phyloP scores from a whole-genome alignment of 768 basidiomycete species.

The Boletus pseudopeckii region DNA sequence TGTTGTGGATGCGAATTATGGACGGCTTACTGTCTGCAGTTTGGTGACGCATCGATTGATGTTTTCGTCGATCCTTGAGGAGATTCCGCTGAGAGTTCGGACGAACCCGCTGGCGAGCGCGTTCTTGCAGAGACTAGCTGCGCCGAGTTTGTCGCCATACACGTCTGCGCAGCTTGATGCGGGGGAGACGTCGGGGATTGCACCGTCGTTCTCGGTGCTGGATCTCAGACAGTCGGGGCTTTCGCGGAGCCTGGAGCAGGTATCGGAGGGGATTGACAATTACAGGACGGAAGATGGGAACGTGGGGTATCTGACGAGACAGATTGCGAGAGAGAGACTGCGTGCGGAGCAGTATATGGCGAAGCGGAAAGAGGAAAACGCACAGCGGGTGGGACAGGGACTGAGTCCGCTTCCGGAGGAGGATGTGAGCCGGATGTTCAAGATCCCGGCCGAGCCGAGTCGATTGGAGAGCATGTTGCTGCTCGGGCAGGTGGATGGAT shows the following conservation, averaged over 20 bases:
- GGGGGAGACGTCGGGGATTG: conserved; percentile 41
- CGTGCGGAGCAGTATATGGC: conserved; percentile 75
- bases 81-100: conserved; percentile 81
- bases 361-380: conserved; percentile 90
- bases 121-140: conserved; percentile 65
- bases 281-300: conserved; percentile 92
- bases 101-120: conserved; percentile 77
- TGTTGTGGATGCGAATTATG: background rate
- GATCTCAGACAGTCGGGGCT: conserved; percentile 68
- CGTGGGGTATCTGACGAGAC: conserved; percentile 81
- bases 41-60: conserved; percentile 77
- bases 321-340: conserved; percentile 81
- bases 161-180: conserved; percentile 39
- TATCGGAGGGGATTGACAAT: conserved; percentile 79
- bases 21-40: conserved; percentile 39
- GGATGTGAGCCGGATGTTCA: conserved; percentile 79
- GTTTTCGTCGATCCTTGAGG: conserved; percentile 81
- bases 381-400: conserved; percentile 72
- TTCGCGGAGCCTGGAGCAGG: conserved; percentile 75
- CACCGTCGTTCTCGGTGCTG: conserved; percentile 63
- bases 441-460: conserved; percentile 84
- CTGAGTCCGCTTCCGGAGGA: conserved; percentile 85
- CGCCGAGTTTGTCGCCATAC: conserved; percentile 37
- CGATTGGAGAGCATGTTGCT: conserved; percentile 83
- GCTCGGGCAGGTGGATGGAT: conserved; percentile 84